Evolutionary conservation across 305 asterid genomes (phyloP).

Genomic region (Fraxinus floribunda): DNA sequence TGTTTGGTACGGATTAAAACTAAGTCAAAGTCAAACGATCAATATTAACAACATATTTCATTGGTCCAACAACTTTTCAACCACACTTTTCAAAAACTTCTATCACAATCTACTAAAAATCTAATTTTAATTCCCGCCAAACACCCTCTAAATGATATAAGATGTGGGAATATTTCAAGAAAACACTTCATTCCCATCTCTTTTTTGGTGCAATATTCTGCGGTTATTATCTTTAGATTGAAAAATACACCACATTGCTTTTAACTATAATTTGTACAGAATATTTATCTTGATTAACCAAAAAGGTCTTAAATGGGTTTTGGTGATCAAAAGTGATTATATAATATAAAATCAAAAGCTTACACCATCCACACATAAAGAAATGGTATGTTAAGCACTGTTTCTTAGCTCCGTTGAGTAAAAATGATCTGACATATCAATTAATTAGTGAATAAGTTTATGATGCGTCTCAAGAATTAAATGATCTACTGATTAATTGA

Average conservation of each 20-base stretch:
- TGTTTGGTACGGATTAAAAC: no score
- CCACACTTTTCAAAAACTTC: no score
- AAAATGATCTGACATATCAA: neutral
- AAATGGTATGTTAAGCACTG: neutral
- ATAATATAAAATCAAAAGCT: neutral
- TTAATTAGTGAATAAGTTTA: neutral
- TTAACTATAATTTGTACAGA: neutral
- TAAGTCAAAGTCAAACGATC: no score
- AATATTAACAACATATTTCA: no score
- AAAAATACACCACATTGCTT: neutral
- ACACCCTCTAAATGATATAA: neutral
- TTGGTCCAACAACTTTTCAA: no score
- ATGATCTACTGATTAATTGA: neutral
- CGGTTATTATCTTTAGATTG: neutral
- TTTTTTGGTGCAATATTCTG: neutral
- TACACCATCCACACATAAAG: neutral
- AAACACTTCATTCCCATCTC: neutral
- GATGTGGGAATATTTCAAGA: neutral
- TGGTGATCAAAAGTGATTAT: neutral
- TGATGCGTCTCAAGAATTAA: no score
- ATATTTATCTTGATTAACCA: conserved; percentile 6
- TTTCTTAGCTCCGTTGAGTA: neutral
- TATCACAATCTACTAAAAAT: no score
- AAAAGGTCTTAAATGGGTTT: conserved; percentile 14
- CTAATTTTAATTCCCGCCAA: no score